A percentile compares a stretch with the other conserved stretches of the same genome.
Evolutionary conservation across 495 filamentous ascomycete species (phyloP).

Genomic region (Hyaloscypha hepaticicola): DNA sequence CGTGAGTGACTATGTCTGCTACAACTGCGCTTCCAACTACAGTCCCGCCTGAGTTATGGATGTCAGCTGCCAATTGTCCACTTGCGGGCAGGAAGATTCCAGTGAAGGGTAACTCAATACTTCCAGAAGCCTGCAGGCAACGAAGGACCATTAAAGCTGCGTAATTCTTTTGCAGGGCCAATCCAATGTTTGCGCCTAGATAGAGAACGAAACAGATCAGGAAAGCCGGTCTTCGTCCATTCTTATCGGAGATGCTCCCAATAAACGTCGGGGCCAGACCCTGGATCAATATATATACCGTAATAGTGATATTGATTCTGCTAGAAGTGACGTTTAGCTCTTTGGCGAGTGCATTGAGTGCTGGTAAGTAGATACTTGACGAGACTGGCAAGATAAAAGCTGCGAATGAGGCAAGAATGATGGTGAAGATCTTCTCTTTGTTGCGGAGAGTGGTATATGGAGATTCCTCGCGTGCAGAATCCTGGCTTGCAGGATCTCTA

Average conservation of each 20-base stretch:
- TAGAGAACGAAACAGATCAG: background rate
- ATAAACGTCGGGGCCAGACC: background rate
- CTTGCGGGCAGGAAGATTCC: background rate
- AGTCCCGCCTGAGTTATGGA: background rate
- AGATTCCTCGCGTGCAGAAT: background rate
- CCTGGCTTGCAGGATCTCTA: background rate
- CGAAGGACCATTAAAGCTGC: background rate
- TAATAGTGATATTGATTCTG: background rate
- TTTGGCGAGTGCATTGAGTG: background rate
- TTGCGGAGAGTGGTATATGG: background rate
- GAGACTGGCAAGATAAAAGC: conserved; percentile 1
- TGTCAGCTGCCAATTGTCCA: background rate
- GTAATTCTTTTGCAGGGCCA: background rate
- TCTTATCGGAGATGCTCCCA: background rate
- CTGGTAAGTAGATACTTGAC: background rate
- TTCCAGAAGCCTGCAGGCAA: background rate
- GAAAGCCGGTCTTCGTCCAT: background rate
- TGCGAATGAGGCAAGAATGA: background rate
- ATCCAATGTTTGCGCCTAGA: background rate
- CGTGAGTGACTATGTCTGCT: background rate
- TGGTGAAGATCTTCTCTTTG: conserved; percentile 1
- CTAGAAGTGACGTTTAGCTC: background rate
- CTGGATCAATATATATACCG: background rate
- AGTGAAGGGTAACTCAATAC: background rate
- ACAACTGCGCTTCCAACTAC: background rate